Base-by-base conservation (phyloP, 1,284 basidiomycete species). In the Austropuccinia psidii region DNA sequence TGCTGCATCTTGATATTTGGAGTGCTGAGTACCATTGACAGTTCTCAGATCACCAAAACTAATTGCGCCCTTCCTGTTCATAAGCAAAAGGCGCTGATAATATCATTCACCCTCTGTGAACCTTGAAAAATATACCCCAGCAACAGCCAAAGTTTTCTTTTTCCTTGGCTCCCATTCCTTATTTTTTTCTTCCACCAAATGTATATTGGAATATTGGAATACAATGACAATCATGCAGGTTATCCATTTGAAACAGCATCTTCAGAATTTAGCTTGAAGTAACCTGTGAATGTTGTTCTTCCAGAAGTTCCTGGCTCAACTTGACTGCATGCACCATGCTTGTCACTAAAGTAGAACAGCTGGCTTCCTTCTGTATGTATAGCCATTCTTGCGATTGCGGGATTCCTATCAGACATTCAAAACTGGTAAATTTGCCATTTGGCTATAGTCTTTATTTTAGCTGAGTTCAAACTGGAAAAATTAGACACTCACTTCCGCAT, bases 151-250 rank as follows among this genome's bases (percentile, higher is more conserved):
- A 1, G 77, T 76, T 33, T 73, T 37, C 1, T 35, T 49, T 43
- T 79, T 19, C 1, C 80, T 76, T 0, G 77, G 49, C 6, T 68
- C 79, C 83, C 57, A 60, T 11, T 17, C 9, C 15, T 60, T 60
- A 6, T 3, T 11, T n/a, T 13, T 17, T 31, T 60, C 11, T 60
- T 60, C 57, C 31, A 60, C 29, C 13, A 33, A 21, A 60, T 31
- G 31, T 60, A 35, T 1, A 21, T 5, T 2, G 35, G 29, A 17
- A 60, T 7, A 33, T 60, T 33, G 21, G 29, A 7, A 35, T 60
- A 60, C 17, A 37, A 33, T 15, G 37, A 21, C 13, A 33, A 33
- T 7, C 49, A 21, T 50, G 6, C 49, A 6, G 49, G 19, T 27
- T 27, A 7, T 7, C 19, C 49, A 7, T 6, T 27, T 50, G n/a